Percentiles rank a stretch among this genome's conserved stretches.
Conservation (phyloP, 495 filamentous ascomycete species). For the Hyaloscypha variabilis region DNA sequence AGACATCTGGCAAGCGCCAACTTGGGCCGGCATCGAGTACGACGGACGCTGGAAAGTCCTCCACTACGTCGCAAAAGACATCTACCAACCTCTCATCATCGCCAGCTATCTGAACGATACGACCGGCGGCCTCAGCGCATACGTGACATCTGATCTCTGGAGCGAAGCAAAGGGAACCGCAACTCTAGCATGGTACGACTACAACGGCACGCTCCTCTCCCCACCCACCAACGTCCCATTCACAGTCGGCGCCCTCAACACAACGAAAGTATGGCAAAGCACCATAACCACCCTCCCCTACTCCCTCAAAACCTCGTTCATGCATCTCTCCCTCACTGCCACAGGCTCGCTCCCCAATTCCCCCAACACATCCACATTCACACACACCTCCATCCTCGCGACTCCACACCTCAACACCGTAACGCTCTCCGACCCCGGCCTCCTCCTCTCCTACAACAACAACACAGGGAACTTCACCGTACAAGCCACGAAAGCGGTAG, state of each 20-base stretch:
- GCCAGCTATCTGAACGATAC: constrained; percentile 65
- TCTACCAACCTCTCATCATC: constrained; percentile 66
- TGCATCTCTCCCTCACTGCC: constrained; percentile 58
- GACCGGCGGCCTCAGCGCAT: constrained; percentile 56
- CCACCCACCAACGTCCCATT: constrained; percentile 39
- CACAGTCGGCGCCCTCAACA: constrained; percentile 62
- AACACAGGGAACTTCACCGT: constrained; percentile 52
- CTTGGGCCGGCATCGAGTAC: constrained; percentile 81
- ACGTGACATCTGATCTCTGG: constrained; percentile 63
- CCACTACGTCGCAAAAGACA: constrained; percentile 75
- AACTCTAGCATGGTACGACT: constrained; percentile 38
- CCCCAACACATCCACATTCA: constrained; percentile 48
- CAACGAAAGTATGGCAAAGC: constrained; percentile 52
- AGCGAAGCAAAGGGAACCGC: constrained; percentile 30
- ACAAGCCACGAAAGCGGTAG: constrained; percentile 57
- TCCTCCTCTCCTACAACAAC: constrained; percentile 47
- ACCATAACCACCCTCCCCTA: constrained; percentile 41
- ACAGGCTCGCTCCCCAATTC: constrained; percentile 57
- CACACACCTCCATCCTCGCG: constrained; percentile 60
- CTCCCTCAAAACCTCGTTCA: constrained; percentile 48
- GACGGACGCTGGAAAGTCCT: constrained; percentile 76
- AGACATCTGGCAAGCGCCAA: constrained; percentile 86
- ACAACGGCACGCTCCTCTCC: constrained; percentile 26
- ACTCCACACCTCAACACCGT: constrained; percentile 55
- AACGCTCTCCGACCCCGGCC: constrained; percentile 55